These are phyloP conservation scores for Fusarium lyarnte DNA, from an alignment of 2,329 filamentous ascomycete genomes.

Conservation along the genomic window DNA sequence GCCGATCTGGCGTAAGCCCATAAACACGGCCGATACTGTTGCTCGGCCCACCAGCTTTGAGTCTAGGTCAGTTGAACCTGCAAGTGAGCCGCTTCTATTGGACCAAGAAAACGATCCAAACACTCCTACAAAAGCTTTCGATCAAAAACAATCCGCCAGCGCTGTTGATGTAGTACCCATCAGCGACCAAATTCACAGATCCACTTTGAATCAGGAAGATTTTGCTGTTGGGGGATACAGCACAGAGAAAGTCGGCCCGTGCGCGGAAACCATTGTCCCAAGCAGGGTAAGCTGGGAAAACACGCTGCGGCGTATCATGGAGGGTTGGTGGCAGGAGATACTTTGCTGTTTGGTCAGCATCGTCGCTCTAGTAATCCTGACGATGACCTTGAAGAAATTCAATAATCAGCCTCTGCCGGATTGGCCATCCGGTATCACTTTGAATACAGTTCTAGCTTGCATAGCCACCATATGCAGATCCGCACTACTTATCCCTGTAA, in stretches of 20 bases:
- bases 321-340: slow-evolving; percentile 2
- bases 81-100: not conserved
- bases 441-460: not conserved
- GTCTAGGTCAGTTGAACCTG: not conserved
- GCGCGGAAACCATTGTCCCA: not conserved
- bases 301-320: not conserved
- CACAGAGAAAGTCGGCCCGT: not conserved
- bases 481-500: not conserved
- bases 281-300: not conserved
- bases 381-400: not conserved
- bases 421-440: not conserved
- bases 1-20: not conserved
- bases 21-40: not conserved
- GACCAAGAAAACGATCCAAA: not conserved
- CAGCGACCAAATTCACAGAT: not conserved
- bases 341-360: not conserved
- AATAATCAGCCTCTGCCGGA: not conserved
- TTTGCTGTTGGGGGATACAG: not conserved
- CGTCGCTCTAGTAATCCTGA: not conserved
- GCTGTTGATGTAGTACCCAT: not conserved
- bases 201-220: not conserved
- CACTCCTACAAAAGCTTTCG: not conserved
- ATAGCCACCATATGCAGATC: not conserved
- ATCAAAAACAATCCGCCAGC: not conserved
- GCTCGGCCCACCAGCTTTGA: not conserved